Conservation (phyloP, 192 early-diverging fungal species). For the Coemansia sp. region DNA sequence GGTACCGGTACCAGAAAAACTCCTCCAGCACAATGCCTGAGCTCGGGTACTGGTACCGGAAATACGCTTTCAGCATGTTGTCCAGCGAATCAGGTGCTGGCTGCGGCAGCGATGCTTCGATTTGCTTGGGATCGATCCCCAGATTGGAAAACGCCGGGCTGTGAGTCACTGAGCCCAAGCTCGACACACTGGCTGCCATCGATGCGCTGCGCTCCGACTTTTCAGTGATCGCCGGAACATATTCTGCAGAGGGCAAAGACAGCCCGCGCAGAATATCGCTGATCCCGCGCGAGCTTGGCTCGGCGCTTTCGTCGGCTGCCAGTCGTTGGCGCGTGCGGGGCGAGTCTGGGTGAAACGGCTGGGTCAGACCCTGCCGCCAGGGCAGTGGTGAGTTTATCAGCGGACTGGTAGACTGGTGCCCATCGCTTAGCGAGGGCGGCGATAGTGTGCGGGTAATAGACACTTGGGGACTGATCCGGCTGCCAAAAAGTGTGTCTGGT, state of each 20-base stretch:
- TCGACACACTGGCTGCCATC: conserved; percentile 31
- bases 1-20: conserved; percentile 54
- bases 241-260: conserved; percentile 10
- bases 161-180: conserved; percentile 27
- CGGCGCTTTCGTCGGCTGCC: background rate
- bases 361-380: conserved; percentile 17
- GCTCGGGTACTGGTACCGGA: conserved; percentile 53
- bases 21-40: conserved; percentile 48
- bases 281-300: conserved; percentile 9
- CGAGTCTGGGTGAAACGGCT: conserved; percentile 1
- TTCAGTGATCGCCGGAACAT: conserved; percentile 6
- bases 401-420: conserved; percentile 22
- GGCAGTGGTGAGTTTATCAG: conserved; percentile 4
- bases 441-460: background rate
- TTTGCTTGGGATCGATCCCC: conserved; percentile 33
- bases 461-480: background rate
- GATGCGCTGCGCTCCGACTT: conserved; percentile 32
- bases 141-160: conserved; percentile 29
- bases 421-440: background rate
- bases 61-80: conserved; percentile 54
- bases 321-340: conserved; percentile 4
- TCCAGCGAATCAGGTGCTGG: conserved; percentile 39
- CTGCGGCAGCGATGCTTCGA: conserved; percentile 41
- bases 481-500: background rate
- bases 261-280: conserved; percentile 11